Evolutionary conservation across 2,329 filamentous ascomycete genomes (phyloP).

Genomic region (Colletotrichum ledebouriae): DNA sequence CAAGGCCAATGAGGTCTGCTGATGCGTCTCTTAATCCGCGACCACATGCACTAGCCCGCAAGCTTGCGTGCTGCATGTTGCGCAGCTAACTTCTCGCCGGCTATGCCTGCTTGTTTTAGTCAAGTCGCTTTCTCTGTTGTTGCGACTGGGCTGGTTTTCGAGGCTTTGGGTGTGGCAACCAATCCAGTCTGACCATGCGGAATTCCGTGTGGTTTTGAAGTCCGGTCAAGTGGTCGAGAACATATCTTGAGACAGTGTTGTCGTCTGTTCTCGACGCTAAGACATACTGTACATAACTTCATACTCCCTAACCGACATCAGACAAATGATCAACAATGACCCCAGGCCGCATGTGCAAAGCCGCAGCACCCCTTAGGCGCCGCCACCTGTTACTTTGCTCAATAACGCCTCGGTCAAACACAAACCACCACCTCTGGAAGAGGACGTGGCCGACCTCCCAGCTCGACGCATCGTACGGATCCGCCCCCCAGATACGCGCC

Average conservation of each 20-base stretch:
- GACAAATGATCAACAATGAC: conserved; percentile 21
- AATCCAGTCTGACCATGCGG: not conserved
- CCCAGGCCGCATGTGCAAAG: conserved; percentile 29
- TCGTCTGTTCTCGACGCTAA: not conserved
- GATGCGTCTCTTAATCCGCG: conserved; percentile 21
- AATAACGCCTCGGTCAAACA: conserved; percentile 67
- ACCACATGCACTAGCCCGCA: conserved; percentile 24
- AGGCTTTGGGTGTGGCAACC: conserved; percentile 3
- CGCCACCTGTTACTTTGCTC: conserved; percentile 66
- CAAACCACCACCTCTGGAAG: conserved; percentile 72
- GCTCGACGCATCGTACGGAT: conserved; percentile 61
- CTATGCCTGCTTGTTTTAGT: conserved; percentile 18
- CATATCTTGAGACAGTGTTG: conserved; percentile 1
- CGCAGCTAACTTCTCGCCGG: conserved; percentile 18
- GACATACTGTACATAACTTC: not conserved
- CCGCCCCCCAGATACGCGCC: conserved; percentile 61
- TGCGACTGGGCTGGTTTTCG: not conserved
- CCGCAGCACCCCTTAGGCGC: conserved; percentile 58
- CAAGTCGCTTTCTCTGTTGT: not conserved
- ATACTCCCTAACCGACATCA: conserved; percentile 11
- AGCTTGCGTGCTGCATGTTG: conserved; percentile 25
- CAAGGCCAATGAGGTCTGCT: conserved; percentile 25
- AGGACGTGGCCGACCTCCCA: conserved; percentile 73
- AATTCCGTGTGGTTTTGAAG: not conserved
- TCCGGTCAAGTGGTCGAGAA: not conserved